phyloP scores from a whole-genome alignment of 768 basidiomycete genomes.

The Leucosporidium scottii region DNA sequence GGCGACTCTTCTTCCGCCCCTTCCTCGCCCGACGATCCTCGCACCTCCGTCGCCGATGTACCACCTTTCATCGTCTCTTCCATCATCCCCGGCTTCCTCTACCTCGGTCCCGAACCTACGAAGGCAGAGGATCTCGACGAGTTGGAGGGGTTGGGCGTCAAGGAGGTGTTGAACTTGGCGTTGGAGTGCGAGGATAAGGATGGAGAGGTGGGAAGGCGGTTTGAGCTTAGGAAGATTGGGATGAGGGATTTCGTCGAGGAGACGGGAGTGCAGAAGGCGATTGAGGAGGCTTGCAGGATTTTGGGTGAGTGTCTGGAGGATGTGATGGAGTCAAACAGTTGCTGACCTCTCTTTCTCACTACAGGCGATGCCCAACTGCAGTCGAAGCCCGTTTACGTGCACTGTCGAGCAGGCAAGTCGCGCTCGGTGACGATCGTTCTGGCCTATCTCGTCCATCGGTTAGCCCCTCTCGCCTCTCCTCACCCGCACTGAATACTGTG shows the following conservation, averaged over 20 bases:
- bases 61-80: conserved; percentile 53
- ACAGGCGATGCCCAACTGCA: conserved; percentile 86
- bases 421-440: conserved; percentile 94
- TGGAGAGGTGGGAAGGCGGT: conserved; percentile 50
- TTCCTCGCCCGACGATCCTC: neutral
- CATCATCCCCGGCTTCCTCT: conserved; percentile 84
- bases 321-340: too few species aligned
- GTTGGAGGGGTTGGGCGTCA: conserved; percentile 67
- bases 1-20: neutral
- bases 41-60: neutral
- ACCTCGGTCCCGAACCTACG: conserved; percentile 80
- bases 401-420: conserved; percentile 93
- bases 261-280: conserved; percentile 70
- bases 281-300: conserved; percentile 76
- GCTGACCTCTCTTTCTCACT: too few species aligned
- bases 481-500: neutral
- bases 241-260: conserved; percentile 97
- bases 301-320: conserved; percentile 69
- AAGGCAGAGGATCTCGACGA: conserved; percentile 65
- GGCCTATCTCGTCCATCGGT: conserved; percentile 85
- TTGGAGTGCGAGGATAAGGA: conserved; percentile 76
- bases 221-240: conserved; percentile 67
- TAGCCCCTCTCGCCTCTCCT: neutral
- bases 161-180: conserved; percentile 83
- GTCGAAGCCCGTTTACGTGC: conserved; percentile 83